phyloP scores from a whole-genome alignment of 2,329 filamentous ascomycete genomes.

The Fusarium succisae region DNA sequence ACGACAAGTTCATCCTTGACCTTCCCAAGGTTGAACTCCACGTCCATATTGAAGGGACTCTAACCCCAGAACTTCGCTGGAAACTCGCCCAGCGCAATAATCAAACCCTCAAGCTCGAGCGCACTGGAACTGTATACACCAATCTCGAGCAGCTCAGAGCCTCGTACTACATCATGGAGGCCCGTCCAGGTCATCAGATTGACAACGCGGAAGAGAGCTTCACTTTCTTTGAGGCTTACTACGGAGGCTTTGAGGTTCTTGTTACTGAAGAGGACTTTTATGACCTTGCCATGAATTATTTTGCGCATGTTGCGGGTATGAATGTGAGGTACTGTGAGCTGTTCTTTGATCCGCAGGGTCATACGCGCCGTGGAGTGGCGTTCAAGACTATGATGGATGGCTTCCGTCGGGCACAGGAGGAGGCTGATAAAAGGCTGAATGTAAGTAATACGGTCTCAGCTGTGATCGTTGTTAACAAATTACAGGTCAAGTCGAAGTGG shows the following conservation, averaged over 20 bases:
- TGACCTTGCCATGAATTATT: constrained; percentile 75
- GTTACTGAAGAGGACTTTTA: constrained; percentile 72
- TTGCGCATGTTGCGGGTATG: constrained; percentile 68
- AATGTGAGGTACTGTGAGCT: constrained; percentile 77
- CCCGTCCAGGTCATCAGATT: constrained; percentile 39
- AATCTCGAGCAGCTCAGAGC: constrained; percentile 15
- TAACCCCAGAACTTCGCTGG: constrained; percentile 75
- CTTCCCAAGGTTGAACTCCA: constrained; percentile 32
- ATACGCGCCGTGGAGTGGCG: constrained; percentile 68
- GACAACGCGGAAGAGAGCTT: constrained; percentile 27
- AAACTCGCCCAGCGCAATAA: constrained; percentile 71
- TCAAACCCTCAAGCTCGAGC: constrained; percentile 50
- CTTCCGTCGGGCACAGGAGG: constrained; percentile 65
- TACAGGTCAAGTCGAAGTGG: constrained; percentile 57
- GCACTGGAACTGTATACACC: constrained; percentile 4
- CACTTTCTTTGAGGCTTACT: constrained; percentile 76
- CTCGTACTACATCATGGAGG: constrained; percentile 36
- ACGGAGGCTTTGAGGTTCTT: constrained; percentile 79
- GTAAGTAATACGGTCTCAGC: accelerated
- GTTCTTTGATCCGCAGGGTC: constrained; percentile 83
- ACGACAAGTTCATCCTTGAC: constrained; percentile 11
- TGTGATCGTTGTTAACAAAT: not conserved
- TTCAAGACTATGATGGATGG: constrained; percentile 71
- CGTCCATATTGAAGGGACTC: constrained; percentile 76
- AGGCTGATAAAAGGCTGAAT: constrained; percentile 53